Evolutionary conservation across 805 yeast species (phyloP).

Genomic region (Nakazawaea pomicola): DNA sequence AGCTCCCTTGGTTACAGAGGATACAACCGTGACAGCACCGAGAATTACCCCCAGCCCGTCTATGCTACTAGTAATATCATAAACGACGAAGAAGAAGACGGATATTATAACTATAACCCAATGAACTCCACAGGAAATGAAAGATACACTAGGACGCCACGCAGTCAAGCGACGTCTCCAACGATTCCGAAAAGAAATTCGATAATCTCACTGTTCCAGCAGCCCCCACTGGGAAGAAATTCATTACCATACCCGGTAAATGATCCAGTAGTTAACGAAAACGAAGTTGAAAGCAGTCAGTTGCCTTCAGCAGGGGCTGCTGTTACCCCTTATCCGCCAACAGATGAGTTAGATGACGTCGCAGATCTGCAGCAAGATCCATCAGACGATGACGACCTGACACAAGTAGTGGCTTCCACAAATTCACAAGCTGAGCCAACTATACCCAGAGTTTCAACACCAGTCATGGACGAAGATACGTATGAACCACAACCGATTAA

Average conservation of each 20-base stretch:
- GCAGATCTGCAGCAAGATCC: too few relatives aligned
- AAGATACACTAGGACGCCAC: neutral
- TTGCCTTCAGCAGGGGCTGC: too few relatives aligned
- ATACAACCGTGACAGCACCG: neutral
- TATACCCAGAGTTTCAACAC: slow-evolving; percentile 10
- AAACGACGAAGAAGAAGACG: slow-evolving; percentile 7
- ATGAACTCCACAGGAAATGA: slow-evolving; percentile 6
- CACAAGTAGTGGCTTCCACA: too few relatives aligned
- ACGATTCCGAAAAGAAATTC: slow-evolving; percentile 1
- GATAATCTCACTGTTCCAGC: neutral
- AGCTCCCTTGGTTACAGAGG: slow-evolving; percentile 7
- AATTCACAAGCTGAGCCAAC: slow-evolving; percentile 11
- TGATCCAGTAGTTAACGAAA: slow-evolving; percentile 1
- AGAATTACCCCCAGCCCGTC: neutral
- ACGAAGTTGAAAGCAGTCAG: too few relatives aligned
- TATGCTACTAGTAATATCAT: neutral
- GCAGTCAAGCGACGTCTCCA: too few relatives aligned
- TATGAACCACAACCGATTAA: slow-evolving; percentile 3
- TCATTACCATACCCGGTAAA: slow-evolving; percentile 8
- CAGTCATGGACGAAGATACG: slow-evolving; percentile 7
- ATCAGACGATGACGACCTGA: too few relatives aligned
- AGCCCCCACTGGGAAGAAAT: slow-evolving; percentile 2
- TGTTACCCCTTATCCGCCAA: neutral
- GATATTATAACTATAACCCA: slow-evolving; percentile 10
- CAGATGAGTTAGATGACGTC: neutral